phyloP scores from a whole-genome alignment of 176 grass and related monocot species.

The Carex pumila region DNA sequence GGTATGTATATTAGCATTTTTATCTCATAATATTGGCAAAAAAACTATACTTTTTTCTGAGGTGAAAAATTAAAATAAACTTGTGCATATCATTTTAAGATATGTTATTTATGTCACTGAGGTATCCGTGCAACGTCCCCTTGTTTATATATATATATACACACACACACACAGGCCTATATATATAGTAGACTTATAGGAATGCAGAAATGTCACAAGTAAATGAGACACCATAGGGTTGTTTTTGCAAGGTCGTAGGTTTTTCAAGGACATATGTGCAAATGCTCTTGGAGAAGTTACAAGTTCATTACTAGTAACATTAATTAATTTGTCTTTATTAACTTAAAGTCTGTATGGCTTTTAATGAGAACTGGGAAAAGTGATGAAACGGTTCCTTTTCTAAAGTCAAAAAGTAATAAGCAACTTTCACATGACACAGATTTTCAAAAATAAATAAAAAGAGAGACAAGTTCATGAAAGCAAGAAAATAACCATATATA shows the following conservation, averaged over 20 bases:
- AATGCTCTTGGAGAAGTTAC: not conserved
- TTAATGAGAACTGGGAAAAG: constrained; percentile 15
- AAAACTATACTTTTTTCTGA: constrained; percentile 7
- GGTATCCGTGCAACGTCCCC: not conserved
- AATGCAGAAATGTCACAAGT: not conserved
- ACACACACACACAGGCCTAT: too few relatives aligned
- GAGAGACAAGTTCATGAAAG: not conserved
- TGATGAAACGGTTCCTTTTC: not conserved
- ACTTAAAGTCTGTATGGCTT: constrained; percentile 17
- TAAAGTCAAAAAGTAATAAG: constrained; percentile 1
- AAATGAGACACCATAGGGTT: not conserved
- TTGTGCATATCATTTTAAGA: constrained; percentile 5
- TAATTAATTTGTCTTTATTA: constrained; percentile 12
- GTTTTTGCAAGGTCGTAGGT: not conserved
- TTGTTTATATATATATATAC: not conserved
- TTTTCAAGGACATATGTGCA: constrained; percentile 15
- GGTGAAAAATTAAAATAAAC: not conserved
- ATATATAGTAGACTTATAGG: too few relatives aligned
- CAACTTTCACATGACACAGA: not conserved
- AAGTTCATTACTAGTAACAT: not conserved
- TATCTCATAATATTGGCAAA: not conserved
- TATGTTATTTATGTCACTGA: constrained; percentile 7
- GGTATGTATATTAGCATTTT: constrained; percentile 31
- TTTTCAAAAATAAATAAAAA: not conserved
- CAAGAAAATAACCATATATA: not conserved